Evolutionary conservation across 257 asterid genomes (phyloP).

Genomic region (Rehmannia glutinosa): DNA sequence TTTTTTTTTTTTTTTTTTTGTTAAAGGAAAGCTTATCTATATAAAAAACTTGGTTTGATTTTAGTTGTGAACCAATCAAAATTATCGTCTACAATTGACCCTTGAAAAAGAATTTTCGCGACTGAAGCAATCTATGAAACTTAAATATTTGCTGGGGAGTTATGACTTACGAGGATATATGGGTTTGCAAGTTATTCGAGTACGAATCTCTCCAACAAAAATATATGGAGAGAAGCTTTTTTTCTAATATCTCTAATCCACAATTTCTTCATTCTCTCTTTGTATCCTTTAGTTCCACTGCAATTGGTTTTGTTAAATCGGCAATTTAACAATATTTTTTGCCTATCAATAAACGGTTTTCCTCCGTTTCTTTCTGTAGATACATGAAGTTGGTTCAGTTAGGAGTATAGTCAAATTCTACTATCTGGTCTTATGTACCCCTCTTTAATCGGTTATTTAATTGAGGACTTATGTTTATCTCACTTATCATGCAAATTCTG

Average conservation of each 20-base stretch:
- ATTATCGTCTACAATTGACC: too few relatives aligned
- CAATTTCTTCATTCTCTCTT: not conserved
- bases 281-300: not conserved
- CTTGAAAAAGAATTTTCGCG: not conserved
- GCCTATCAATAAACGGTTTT: not conserved
- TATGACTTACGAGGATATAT: not conserved
- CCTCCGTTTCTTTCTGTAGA: not conserved
- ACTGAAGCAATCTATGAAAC: not conserved
- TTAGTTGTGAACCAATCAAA: not conserved
- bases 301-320: not conserved
- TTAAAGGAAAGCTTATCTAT: not conserved
- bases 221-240: not conserved
- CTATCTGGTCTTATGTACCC: slow-evolving; percentile 1
- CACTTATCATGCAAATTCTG: slow-evolving; percentile 4
- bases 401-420: slow-evolving; percentile 1
- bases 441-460: slow-evolving; percentile 1
- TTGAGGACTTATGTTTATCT: not conserved
- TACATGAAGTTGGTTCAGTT: not conserved
- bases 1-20: not conserved
- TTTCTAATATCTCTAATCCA: not conserved
- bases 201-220: not conserved
- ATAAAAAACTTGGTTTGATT: too few relatives aligned
- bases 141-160: not conserved
- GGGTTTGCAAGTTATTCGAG: not conserved
- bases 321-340: not conserved